Base-by-base conservation (phyloP, 73 alveolate species). In the Urostyla sp. region DNA sequence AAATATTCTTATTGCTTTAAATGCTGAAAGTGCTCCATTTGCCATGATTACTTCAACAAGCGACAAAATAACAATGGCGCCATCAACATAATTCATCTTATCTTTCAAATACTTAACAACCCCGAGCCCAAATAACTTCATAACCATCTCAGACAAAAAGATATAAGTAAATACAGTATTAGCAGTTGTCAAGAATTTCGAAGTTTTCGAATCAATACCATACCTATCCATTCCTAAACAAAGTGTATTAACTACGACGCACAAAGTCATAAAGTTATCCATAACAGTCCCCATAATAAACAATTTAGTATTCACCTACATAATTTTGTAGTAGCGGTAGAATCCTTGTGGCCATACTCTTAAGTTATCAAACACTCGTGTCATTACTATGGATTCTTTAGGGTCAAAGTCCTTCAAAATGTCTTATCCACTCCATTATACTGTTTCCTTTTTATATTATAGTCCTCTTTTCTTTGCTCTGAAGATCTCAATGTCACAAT, bases 91-190 rank as follows among this genome's bases (percentile, higher is more conserved):
- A 54, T 97, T 97, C 95, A 97, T 92, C 26, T 90, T 87, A 66
- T 97, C 99, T 26, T 93, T 92, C 44, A 91, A 86, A 85, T 95
- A 97, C 37, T 87, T 92, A 34, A 90, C 67, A 15, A 95, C 91
- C 10, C 99, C 98, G n/a, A 88, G 88, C 2, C 99, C 99, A 46
- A 97, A 58, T 21, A 97, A 40, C 86, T 97, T 97, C 20, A 97
- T 78, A 5, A 90, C 84, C 93, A 95, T 82, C 91, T 97, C 99
- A 59, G 88, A 78, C 59, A 94, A 85, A 84, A 95, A 97, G 27
- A 97, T 78, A 50, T 75, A 80, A 55, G 98, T 95, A 87, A 95
- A 97, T 15, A 89, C 50, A 40, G 80, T 66, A 90, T 97, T 95
- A 66, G 95, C 80, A 4, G 24, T 44, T 51, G 86, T 59, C 46